Evolutionary conservation across 2,329 filamentous ascomycete species (phyloP).

Genomic region (Coniosporium tulheliwenetii): DNA sequence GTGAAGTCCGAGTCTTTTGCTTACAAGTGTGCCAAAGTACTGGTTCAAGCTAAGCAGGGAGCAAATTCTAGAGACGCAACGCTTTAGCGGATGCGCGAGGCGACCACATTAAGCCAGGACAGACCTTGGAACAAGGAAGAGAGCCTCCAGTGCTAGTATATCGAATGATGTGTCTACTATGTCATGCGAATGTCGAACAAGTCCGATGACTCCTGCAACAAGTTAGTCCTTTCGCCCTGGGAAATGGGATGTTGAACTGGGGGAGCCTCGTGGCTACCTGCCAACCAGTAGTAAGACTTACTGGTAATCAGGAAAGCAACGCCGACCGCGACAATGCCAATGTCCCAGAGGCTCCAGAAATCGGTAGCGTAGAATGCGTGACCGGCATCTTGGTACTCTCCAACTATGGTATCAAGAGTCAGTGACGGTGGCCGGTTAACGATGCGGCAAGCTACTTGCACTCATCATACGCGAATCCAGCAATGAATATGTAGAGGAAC

Average conservation of each 20-base stretch:
- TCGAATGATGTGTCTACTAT: constrained; percentile 75
- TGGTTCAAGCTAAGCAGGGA: constrained; percentile 75
- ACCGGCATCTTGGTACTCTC: constrained; percentile 73
- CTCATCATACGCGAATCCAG: constrained; percentile 77
- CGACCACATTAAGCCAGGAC: background rate
- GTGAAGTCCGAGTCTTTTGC: constrained; percentile 4
- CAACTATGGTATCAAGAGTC: constrained; percentile 25
- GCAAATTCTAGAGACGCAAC: constrained; percentile 44
- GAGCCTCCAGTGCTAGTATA: constrained; percentile 72
- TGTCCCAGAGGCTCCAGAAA: constrained; percentile 58
- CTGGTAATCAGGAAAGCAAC: constrained; percentile 51
- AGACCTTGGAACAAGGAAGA: constrained; percentile 69
- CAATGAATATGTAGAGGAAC: constrained; percentile 71
- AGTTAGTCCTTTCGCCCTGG: background rate
- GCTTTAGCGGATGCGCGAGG: constrained; percentile 1
- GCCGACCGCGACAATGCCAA: constrained; percentile 17
- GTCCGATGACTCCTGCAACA: constrained; percentile 45
- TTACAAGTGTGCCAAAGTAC: constrained; percentile 67
- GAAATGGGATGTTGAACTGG: background rate
- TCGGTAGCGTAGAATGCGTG: constrained; percentile 73
- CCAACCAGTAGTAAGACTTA: constrained; percentile 27
- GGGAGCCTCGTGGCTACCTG: too few relatives aligned
- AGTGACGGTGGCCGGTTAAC: constrained; percentile 2
- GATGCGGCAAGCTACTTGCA: constrained; percentile 5
- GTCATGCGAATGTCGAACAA: constrained; percentile 41